phyloP scores from a whole-genome alignment of 768 basidiomycete genomes.

The Boletus huronensis region DNA sequence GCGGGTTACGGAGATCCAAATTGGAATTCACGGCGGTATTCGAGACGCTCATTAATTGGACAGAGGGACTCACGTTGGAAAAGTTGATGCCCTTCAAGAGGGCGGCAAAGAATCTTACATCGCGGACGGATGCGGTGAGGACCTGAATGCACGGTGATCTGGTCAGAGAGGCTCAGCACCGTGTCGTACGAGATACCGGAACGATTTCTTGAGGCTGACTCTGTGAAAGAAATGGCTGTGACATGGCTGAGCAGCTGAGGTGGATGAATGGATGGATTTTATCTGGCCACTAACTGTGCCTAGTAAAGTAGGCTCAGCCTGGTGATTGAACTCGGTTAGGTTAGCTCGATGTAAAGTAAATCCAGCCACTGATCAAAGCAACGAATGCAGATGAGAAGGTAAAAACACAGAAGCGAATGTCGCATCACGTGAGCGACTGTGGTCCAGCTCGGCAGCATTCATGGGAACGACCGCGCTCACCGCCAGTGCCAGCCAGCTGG shows the following conservation, averaged over 20 bases:
- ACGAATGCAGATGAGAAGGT: too few species aligned
- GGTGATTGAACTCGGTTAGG: too few species aligned
- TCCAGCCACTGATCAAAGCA: too few species aligned
- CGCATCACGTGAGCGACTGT: constrained; percentile 20
- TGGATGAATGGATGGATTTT: too few species aligned
- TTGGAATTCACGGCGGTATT: neutral
- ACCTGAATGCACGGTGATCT: constrained; percentile 34
- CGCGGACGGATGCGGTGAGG: constrained; percentile 69
- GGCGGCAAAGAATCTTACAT: constrained; percentile 76
- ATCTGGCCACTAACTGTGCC: too few species aligned
- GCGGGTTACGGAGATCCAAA: constrained; percentile 7
- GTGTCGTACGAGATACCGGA: constrained; percentile 16
- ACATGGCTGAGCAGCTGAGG: constrained; percentile 14
- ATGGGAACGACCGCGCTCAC: neutral
- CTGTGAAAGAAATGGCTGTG: constrained; percentile 15
- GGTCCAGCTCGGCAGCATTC: too few species aligned
- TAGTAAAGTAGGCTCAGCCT: too few species aligned
- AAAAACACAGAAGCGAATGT: too few species aligned
- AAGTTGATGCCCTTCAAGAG: constrained; percentile 83
- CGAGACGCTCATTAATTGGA: neutral
- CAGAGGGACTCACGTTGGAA: constrained; percentile 54
- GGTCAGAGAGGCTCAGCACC: constrained; percentile 3
- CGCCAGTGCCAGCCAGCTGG: neutral
- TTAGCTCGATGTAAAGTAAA: too few species aligned
- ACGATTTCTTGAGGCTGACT: constrained; percentile 20